Evolutionary conservation across 2,329 filamentous ascomycete genomes (phyloP).

Genomic region (Coniochaeta sp.): DNA sequence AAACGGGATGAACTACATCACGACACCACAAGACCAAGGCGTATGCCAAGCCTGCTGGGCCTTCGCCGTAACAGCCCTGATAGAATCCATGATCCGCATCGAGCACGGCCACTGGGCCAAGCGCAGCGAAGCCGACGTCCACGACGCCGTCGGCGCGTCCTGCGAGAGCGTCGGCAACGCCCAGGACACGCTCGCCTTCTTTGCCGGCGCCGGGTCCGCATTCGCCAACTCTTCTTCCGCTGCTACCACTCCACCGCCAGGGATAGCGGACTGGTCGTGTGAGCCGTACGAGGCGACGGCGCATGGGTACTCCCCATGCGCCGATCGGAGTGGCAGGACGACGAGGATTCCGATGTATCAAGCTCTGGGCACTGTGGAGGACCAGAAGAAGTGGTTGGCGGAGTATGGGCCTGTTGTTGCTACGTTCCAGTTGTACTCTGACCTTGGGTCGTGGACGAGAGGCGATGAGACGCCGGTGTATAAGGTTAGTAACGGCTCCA

Average conservation of each 20-base stretch:
- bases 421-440: conserved; percentile 11
- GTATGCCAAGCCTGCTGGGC: conserved; percentile 14
- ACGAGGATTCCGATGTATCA: conserved; percentile 10
- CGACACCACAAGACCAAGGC: conserved; percentile 10
- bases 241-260: neutral
- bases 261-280: conserved; percentile 14
- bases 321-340: conserved; percentile 10
- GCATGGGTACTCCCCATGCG: conserved; percentile 8
- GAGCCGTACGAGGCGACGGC: conserved; percentile 11
- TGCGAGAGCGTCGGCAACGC: conserved; percentile 13
- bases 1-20: neutral
- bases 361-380: conserved; percentile 10
- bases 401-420: conserved; percentile 12
- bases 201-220: conserved; percentile 8
- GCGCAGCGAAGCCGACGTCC: conserved; percentile 14
- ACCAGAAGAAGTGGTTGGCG: conserved; percentile 15
- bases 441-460: conserved; percentile 10
- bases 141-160: conserved; percentile 11
- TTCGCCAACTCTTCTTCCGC: neutral
- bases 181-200: conserved; percentile 11
- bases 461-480: conserved; percentile 5
- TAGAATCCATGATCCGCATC: conserved; percentile 13
- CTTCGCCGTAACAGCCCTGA: conserved; percentile 12
- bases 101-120: conserved; percentile 15
- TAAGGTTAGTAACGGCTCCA: conserved; percentile 6